Conservation (phyloP, 2,329 filamentous ascomycete genomes). For the Colletotrichum sp. region DNA sequence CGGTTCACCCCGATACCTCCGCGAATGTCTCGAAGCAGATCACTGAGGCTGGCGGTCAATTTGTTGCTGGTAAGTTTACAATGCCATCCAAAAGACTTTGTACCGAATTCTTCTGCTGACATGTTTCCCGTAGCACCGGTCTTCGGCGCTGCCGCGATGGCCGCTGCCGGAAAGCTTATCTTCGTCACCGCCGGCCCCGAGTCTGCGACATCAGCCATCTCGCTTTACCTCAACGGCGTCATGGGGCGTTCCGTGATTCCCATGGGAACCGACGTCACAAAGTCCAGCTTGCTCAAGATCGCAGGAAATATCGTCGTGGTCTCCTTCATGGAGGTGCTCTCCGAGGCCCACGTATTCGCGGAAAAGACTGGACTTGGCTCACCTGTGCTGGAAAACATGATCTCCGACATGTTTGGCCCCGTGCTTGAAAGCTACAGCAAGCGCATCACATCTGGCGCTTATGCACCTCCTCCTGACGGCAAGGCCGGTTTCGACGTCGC, state of each 20-base stretch:
- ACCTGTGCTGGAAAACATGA: conserved; percentile 28
- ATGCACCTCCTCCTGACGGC: conserved; percentile 26
- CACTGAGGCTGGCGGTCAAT: conserved; percentile 22
- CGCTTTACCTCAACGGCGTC: conserved; percentile 42
- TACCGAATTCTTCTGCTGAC: not conserved
- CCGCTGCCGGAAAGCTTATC: conserved; percentile 45
- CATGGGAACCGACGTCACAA: conserved; percentile 45
- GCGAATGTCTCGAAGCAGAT: conserved; percentile 16
- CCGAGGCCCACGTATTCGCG: conserved; percentile 33
- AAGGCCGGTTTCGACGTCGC: conserved; percentile 4
- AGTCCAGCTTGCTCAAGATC: conserved; percentile 46
- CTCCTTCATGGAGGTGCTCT: conserved; percentile 29
- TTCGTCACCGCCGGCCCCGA: conserved; percentile 44
- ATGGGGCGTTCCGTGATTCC: conserved; percentile 43
- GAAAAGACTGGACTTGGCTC: conserved; percentile 31
- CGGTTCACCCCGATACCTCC: conserved; percentile 33
- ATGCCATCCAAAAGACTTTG: not conserved
- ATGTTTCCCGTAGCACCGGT: conserved; percentile 35
- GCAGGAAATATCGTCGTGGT: conserved; percentile 41
- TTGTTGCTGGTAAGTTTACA: conserved; percentile 43
- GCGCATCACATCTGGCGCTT: conserved; percentile 29
- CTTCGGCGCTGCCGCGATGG: conserved; percentile 45
- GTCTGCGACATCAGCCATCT: conserved; percentile 34
- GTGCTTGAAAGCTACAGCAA: conserved; percentile 30
- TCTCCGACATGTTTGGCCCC: conserved; percentile 32